These are phyloP conservation scores for Nicotiana noctiflora DNA, from an alignment of 257 asterid species.

Conservation along the genomic window DNA sequence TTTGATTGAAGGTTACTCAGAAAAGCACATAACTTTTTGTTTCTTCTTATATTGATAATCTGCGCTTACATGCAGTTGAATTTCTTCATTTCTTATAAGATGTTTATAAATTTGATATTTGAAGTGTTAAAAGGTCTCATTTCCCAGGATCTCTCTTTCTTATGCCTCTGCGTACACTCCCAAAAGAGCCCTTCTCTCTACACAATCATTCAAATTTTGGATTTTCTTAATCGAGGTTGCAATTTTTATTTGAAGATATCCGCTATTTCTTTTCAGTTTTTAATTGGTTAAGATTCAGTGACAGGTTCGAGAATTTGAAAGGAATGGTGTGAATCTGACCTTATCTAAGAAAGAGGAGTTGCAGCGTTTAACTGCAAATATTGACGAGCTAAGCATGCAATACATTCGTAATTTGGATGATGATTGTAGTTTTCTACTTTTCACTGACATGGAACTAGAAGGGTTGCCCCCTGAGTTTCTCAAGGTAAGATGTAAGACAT, in stretches of 20 bases:
- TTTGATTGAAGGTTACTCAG: background rate
- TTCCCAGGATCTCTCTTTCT: background rate
- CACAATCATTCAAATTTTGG: background rate
- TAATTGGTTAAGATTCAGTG: constrained; percentile 55
- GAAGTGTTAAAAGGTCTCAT: background rate
- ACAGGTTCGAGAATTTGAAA: constrained; percentile 96
- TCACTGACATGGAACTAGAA: constrained; percentile 58
- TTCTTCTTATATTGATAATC: background rate
- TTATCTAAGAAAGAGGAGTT: constrained; percentile 79
- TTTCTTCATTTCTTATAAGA: background rate
- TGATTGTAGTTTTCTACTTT: constrained; percentile 55
- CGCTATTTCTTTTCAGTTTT: constrained; percentile 28
- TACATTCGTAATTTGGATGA: constrained; percentile 73
- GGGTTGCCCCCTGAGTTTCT: constrained; percentile 81
- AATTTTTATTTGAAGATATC: constrained; percentile 1
- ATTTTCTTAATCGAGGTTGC: background rate
- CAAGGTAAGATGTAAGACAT: constrained; percentile 39
- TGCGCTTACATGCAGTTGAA: background rate
- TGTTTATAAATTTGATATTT: background rate
- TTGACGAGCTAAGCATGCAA: constrained; percentile 76
- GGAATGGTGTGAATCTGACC: constrained; percentile 80
- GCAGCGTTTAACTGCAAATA: constrained; percentile 63
- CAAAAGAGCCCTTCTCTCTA: background rate
- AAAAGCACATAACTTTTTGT: background rate
- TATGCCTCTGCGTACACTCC: background rate